Evolutionary conservation across 2,329 filamentous ascomycete species (phyloP).

Genomic region (Sporothrix inflata): DNA sequence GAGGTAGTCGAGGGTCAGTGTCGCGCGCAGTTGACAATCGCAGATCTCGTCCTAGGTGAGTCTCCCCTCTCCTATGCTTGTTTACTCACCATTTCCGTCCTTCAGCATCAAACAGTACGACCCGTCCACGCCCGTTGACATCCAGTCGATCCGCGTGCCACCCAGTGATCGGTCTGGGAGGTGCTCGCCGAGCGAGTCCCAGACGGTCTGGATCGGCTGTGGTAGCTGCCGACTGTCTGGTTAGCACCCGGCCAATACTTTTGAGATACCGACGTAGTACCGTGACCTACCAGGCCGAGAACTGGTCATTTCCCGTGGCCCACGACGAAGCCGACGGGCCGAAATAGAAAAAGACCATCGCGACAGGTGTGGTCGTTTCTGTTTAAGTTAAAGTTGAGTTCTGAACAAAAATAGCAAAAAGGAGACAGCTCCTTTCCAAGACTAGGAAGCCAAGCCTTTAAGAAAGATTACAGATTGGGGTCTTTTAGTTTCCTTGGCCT

Average conservation of each 20-base stretch:
- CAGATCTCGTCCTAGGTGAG: too few relatives aligned
- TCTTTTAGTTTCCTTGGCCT: neutral
- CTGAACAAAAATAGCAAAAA: neutral
- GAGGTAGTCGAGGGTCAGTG: neutral
- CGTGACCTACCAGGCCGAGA: neutral
- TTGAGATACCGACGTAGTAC: neutral
- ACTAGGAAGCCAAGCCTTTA: conserved; percentile 6
- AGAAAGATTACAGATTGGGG: neutral
- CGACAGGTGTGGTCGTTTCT: neutral
- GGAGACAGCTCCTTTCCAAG: neutral
- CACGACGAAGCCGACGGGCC: conserved; percentile 24
- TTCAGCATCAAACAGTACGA: conserved; percentile 27
- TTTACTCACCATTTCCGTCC: conserved; percentile 17
- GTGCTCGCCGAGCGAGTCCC: conserved; percentile 20
- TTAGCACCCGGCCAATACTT: neutral
- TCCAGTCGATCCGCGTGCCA: conserved; percentile 26
- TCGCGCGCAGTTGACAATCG: too few relatives aligned
- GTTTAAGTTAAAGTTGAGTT: neutral
- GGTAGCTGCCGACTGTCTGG: conserved; percentile 19
- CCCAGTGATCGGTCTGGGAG: neutral
- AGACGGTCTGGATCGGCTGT: conserved; percentile 11
- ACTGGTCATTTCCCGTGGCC: conserved; percentile 26
- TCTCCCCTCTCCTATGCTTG: neutral
- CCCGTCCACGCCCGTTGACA: conserved; percentile 21
- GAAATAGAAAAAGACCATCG: conserved; percentile 29